These are phyloP conservation scores for Peterozyma toletana DNA, from an alignment of 805 yeast species.

Conservation along the genomic window DNA sequence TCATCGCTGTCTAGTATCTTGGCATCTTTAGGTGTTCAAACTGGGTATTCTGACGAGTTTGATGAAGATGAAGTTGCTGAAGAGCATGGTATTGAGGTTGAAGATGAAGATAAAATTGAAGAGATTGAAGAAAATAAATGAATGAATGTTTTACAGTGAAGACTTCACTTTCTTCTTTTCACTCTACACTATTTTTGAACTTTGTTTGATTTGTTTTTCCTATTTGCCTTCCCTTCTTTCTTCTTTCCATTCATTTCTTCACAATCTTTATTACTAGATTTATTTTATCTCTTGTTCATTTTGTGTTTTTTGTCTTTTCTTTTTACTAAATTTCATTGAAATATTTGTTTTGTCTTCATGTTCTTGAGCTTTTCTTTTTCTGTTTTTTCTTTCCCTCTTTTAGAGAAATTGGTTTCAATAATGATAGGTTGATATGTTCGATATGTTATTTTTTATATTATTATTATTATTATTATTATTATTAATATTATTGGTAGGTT, in stretches of 20 bases:
- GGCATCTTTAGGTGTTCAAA: constrained; percentile 38
- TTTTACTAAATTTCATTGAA: no score
- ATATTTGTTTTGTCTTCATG: no score
- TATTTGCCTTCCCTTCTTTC: background rate
- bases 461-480: background rate
- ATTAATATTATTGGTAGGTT: background rate
- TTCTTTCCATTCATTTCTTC: background rate
- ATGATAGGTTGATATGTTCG: background rate
- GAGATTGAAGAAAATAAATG: constrained; percentile 4
- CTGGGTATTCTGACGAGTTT: constrained; percentile 5
- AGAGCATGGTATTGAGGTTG: constrained; percentile 16
- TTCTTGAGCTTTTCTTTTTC: no score
- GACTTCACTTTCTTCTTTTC: background rate
- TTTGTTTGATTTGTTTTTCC: background rate
- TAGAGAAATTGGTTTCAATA: background rate
- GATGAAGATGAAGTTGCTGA: constrained; percentile 24
- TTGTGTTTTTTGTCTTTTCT: background rate
- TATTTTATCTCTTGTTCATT: constrained; percentile 8
- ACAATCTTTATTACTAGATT: constrained; percentile 1
- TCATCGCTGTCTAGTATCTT: constrained; percentile 57
- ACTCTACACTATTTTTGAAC: background rate
- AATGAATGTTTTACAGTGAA: background rate
- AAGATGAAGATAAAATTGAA: constrained; percentile 10
- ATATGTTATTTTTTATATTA: background rate
- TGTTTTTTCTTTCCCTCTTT: background rate